Conservation (phyloP, 2,329 filamentous ascomycete genomes). For the Cryphonectria carpinicola region DNA sequence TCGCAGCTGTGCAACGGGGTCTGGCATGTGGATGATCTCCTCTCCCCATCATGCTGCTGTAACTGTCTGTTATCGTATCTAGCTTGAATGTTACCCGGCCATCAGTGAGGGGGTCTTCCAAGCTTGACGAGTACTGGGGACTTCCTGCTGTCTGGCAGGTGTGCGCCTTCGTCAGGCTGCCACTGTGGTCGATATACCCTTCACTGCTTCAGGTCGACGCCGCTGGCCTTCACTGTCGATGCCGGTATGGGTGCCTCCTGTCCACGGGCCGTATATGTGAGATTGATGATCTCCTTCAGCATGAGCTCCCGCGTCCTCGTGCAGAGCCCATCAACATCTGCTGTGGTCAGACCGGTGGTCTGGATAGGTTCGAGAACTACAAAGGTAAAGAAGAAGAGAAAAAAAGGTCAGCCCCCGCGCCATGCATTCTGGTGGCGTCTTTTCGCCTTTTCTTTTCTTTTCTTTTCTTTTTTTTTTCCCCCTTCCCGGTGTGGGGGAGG, state of each 20-base stretch:
- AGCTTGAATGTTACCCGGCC: neutral
- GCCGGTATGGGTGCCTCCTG: conserved; percentile 27
- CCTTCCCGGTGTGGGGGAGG: no score
- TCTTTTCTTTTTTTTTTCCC: neutral
- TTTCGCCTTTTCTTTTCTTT: neutral
- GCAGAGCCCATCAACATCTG: conserved; percentile 77
- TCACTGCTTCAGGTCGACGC: conserved; percentile 29
- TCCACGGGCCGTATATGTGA: conserved; percentile 57
- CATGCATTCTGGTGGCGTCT: neutral
- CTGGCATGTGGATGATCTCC: neutral
- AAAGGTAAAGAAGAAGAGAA: neutral
- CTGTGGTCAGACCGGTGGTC: conserved; percentile 71
- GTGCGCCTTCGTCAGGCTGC: conserved; percentile 33
- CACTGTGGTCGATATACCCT: conserved; percentile 13
- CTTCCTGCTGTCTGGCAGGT: neutral
- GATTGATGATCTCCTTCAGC: conserved; percentile 65
- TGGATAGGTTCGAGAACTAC: conserved; percentile 79
- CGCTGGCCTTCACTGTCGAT: conserved; percentile 27
- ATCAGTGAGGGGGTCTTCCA: neutral
- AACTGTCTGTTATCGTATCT: neutral
- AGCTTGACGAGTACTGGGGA: neutral
- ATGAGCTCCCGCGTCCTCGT: conserved; percentile 73
- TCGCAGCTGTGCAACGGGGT: conserved; percentile 2
- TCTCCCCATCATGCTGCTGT: neutral
- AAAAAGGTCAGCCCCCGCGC: neutral